phyloP scores from a whole-genome alignment of 306 rosid genomes.

The Vicia villosa region DNA sequence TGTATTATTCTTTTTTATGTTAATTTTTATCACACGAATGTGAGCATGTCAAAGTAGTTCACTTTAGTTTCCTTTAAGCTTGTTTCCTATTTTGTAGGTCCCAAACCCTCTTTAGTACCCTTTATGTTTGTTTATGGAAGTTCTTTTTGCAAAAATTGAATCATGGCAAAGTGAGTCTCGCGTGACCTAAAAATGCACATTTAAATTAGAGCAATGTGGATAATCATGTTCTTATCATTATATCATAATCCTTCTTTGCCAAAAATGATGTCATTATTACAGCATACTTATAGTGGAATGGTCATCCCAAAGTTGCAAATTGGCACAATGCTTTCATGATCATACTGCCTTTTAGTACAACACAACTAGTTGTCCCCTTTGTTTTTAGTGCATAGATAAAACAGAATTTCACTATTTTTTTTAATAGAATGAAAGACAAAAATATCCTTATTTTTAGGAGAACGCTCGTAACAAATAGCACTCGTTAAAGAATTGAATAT shows the following conservation, averaged over 20 bases:
- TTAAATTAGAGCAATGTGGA: slow-evolving; percentile 32
- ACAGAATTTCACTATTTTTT: neutral
- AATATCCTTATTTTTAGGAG: too few relatives aligned
- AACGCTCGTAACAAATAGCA: too few relatives aligned
- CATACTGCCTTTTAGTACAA: slow-evolving; percentile 2
- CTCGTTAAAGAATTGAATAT: too few relatives aligned
- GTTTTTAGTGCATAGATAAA: neutral
- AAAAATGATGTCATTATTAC: slow-evolving; percentile 33
- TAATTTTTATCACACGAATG: neutral
- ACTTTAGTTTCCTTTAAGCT: slow-evolving; percentile 2
- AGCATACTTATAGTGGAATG: neutral
- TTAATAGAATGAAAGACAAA: too few relatives aligned
- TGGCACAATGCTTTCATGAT: slow-evolving; percentile 12
- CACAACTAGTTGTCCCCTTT: slow-evolving; percentile 16
- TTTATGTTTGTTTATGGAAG: slow-evolving; percentile 12
- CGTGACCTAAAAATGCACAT: slow-evolving; percentile 21
- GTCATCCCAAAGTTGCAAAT: slow-evolving; percentile 30
- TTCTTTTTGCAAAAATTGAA: slow-evolving; percentile 1
- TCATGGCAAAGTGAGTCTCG: slow-evolving; percentile 5
- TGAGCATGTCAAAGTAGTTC: slow-evolving; percentile 29
- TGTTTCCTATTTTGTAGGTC: slow-evolving; percentile 23
- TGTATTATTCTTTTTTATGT: too few relatives aligned
- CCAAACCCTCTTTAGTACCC: slow-evolving; percentile 3
- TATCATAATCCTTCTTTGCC: slow-evolving; percentile 32
- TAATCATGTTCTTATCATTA: slow-evolving; percentile 50